Percentiles rank a stretch among this genome's conserved stretches.
Conservation (phyloP, 2,329 filamentous ascomycete species). For the Colletotrichum falcatum region DNA sequence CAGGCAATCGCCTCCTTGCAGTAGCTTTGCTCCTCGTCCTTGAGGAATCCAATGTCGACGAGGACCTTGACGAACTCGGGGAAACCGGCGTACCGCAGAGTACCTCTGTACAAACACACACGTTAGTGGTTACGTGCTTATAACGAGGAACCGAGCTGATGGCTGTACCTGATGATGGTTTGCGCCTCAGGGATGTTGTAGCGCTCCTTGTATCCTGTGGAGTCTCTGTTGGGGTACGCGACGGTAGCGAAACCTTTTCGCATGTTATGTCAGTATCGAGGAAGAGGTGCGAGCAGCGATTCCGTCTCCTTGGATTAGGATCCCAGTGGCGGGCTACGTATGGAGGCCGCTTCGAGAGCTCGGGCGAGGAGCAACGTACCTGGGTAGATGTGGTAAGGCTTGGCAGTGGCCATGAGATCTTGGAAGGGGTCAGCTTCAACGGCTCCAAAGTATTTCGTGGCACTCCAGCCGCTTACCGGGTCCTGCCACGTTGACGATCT, state of each 20-base stretch:
- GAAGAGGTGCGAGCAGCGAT: not conserved
- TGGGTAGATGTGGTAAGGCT: slow-evolving; percentile 34
- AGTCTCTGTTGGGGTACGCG: slow-evolving; percentile 78
- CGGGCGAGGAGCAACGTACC: not conserved
- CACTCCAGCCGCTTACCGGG: slow-evolving; percentile 3
- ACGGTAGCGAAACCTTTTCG: slow-evolving; percentile 70
- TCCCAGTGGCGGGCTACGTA: too few species aligned
- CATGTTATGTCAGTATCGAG: not conserved
- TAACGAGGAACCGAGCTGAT: too few species aligned
- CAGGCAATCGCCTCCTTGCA: slow-evolving; percentile 78
- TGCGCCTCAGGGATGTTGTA: slow-evolving; percentile 76
- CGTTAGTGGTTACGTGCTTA: not conserved
- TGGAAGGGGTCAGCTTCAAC: not conserved
- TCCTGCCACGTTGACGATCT: slow-evolving; percentile 21
- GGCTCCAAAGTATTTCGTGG: not conserved
- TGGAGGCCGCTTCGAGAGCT: not conserved
- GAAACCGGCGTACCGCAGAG: slow-evolving; percentile 86
- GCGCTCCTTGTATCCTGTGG: slow-evolving; percentile 72
- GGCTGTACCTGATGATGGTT: slow-evolving; percentile 61
- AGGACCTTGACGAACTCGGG: slow-evolving; percentile 89
- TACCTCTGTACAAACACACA: not conserved
- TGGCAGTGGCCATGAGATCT: slow-evolving; percentile 32
- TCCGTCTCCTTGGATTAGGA: too few species aligned
- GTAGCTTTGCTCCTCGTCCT: slow-evolving; percentile 73
- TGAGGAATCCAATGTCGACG: slow-evolving; percentile 90